phyloP scores from a whole-genome alignment of 345 rosid species.

The Populus ilicifolia region DNA sequence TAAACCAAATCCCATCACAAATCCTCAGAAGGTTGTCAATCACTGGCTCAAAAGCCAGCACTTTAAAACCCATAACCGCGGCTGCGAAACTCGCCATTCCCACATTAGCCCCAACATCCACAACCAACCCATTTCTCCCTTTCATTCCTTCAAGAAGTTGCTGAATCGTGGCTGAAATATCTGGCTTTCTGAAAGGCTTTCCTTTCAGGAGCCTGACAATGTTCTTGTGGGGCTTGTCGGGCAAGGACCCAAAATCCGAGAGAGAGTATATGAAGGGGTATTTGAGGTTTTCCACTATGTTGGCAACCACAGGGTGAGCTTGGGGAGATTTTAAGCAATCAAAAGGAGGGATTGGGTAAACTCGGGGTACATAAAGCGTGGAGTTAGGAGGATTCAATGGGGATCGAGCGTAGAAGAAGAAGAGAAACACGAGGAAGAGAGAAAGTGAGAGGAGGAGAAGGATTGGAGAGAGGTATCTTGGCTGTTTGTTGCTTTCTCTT shows the following conservation, averaged over 20 bases:
- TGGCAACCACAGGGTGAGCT: constrained; percentile 80
- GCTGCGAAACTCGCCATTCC: constrained; percentile 98
- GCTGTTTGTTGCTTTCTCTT: constrained; percentile 31
- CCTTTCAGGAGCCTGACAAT: constrained; percentile 84
- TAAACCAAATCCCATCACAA: constrained; percentile 96
- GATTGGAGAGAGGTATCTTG: constrained; percentile 48
- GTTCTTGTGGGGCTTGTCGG: constrained; percentile 97
- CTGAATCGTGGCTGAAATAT: constrained; percentile 82
- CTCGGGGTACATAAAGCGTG: constrained; percentile 7
- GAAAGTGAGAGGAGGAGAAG: constrained; percentile 42
- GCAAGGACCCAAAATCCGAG: constrained; percentile 77
- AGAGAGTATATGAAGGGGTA: constrained; percentile 77
- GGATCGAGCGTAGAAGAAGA: constrained; percentile 21
- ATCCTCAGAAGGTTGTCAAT: constrained; percentile 89
- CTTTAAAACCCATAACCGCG: constrained; percentile 86
- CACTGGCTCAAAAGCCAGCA: constrained; percentile 86
- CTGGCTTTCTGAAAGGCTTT: constrained; percentile 83
- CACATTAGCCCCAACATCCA: constrained; percentile 96
- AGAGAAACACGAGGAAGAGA: constrained; percentile 44
- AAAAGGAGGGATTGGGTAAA: constrained; percentile 46
- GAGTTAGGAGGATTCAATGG: constrained; percentile 14
- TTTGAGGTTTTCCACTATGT: constrained; percentile 74
- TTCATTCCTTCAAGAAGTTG: constrained; percentile 51
- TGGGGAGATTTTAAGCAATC: constrained; percentile 71
- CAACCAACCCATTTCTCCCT: constrained; percentile 54